These are phyloP conservation scores for Moringa oleifera DNA, from an alignment of 345 rosid species.

Conservation along the genomic window DNA sequence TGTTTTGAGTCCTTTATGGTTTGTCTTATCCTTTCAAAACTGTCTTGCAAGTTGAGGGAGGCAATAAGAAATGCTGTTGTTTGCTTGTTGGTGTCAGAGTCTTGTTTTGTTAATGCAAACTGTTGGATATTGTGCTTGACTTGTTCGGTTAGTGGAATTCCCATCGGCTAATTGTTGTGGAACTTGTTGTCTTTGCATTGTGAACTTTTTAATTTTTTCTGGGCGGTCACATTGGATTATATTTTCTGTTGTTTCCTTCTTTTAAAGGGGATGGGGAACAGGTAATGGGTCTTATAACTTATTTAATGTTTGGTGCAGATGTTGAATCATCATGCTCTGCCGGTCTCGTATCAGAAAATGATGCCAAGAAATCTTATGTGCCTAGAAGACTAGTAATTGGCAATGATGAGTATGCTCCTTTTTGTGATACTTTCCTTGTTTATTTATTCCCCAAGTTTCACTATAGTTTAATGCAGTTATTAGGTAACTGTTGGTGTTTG, in stretches of 20 bases:
- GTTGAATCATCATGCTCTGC: conserved; percentile 43
- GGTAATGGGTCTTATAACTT: background rate
- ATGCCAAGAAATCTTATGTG: conserved; percentile 54
- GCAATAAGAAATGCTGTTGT: background rate
- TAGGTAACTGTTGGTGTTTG: background rate
- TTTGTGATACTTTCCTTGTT: background rate
- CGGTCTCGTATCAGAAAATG: conserved; percentile 33
- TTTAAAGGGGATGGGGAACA: background rate
- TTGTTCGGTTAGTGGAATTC: background rate
- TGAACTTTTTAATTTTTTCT: background rate
- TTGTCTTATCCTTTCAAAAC: too few relatives aligned
- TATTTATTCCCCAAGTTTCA: background rate
- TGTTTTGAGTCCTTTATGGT: too few relatives aligned
- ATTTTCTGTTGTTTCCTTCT: background rate
- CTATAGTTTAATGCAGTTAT: background rate
- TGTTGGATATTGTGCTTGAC: background rate
- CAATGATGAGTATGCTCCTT: conserved; percentile 78
- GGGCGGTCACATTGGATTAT: background rate
- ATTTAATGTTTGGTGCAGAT: conserved; percentile 33
- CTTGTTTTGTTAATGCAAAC: background rate
- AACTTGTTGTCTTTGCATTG: background rate
- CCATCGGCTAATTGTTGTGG: background rate
- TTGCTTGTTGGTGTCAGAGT: background rate
- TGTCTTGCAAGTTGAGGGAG: too few relatives aligned
- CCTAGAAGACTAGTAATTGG: conserved; percentile 91